Conservation (phyloP, 768 basidiomycete species). For the Stropharia rugosoannulata region DNA sequence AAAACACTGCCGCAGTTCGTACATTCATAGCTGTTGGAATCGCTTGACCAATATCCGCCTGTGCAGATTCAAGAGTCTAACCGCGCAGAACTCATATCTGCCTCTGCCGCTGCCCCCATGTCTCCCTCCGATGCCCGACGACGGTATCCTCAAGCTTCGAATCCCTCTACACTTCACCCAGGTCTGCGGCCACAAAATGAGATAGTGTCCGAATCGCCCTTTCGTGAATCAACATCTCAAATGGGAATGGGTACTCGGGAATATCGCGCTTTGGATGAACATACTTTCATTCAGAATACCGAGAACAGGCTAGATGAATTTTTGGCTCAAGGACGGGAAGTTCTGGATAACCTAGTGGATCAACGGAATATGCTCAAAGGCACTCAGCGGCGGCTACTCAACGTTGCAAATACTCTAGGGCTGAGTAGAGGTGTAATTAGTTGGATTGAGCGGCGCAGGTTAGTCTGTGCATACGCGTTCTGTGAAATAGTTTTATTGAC, state of each 20-base stretch:
- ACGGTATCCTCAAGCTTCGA: constrained; percentile 54
- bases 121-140: constrained; percentile 62
- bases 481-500: neutral
- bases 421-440: constrained; percentile 93
- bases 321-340: constrained; percentile 88
- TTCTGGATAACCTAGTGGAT: constrained; percentile 88
- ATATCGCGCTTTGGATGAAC: constrained; percentile 81
- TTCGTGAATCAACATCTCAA: constrained; percentile 58
- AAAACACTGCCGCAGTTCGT: constrained; percentile 50
- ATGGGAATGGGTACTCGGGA: constrained; percentile 61
- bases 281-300: constrained; percentile 84
- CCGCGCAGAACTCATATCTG: constrained; percentile 64
- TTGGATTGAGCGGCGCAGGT: constrained; percentile 97
- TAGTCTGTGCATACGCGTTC: constrained; percentile 21
- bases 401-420: constrained; percentile 93
- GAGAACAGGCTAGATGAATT: constrained; percentile 86
- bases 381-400: constrained; percentile 82
- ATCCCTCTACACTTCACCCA: constrained; percentile 53
- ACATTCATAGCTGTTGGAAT: neutral
- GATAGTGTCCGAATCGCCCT: constrained; percentile 79
- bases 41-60: neutral
- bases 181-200: constrained; percentile 48
- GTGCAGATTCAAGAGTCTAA: constrained; percentile 55
- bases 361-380: constrained; percentile 94
- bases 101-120: constrained; percentile 35